Evolutionary conservation across 495 filamentous ascomycete species (phyloP), one percentile per base, ranked within the genome.

Genomic region (Gamarada debralockiae): DNA sequence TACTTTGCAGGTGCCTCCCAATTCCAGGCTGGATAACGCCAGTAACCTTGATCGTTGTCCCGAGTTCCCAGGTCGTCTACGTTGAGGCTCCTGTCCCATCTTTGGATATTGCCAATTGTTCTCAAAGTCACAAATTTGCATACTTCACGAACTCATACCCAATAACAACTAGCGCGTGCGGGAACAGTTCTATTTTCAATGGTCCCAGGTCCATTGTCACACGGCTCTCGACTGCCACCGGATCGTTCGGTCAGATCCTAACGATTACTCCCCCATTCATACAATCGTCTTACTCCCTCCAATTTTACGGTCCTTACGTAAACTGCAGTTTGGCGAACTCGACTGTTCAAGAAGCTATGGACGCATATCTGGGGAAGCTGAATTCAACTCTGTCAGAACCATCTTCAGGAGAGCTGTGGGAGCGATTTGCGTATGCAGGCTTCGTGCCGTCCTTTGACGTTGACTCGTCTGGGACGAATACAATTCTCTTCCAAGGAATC

Each of bases 161-260:
- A 22, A 53, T 37, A 8, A 49, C 7, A 40, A 42, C 18, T 42
- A 17, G 12, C 15, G 12, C 7, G 6, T 31, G 27, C 17, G 56
- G 23, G 50, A 18, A 17, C 2, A 49, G 21, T 27, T 17, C 46
- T 36, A 36, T 50, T 9, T 63, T 61, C 29, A 12, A 40, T 1
- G 58, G 58, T 0, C 61, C 61, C 2, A 36, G 61, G 34, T 58
- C 61, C 21, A 59, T 62, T 13, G 17, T 65, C 3, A 15, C 41
- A 12, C 33, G 56, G 9, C 17, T 65, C 2, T 42, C 49, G 1
- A 31, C 36, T 20, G 60, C 60, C 2, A 55, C 62, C 1, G 62
- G 48, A 12, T 21, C 60, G 13, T 24, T 29, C 17, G 60, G 60
- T 18, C 8, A 48, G 24, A 60, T 62, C 21, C 33, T 62, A 14